Percentiles rank a stretch among this genome's conserved stretches.
phyloP scores from a whole-genome alignment of 2,329 filamentous ascomycete genomes.

The Colletotrichum sp. region DNA sequence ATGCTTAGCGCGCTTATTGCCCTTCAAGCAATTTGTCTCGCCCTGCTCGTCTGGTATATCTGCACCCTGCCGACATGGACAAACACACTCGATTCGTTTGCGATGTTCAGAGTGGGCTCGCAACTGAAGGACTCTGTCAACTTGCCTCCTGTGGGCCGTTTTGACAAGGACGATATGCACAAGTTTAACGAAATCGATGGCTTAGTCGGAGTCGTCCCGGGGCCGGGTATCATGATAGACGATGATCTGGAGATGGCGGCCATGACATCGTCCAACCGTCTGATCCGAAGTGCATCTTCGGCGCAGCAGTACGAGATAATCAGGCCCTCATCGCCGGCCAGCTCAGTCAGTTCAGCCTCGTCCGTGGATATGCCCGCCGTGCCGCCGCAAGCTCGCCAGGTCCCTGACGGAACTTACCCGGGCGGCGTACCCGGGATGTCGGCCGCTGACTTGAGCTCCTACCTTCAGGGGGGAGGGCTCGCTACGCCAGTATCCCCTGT shows the following conservation, averaged over 20 bases:
- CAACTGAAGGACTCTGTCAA: background rate
- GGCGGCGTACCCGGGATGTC: background rate
- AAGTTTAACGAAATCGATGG: slow-evolving; percentile 4
- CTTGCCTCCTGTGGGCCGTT: background rate
- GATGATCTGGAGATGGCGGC: slow-evolving; percentile 9
- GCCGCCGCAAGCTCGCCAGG: background rate
- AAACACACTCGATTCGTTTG: slow-evolving; percentile 13
- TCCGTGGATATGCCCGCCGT: background rate
- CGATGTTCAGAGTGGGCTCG: slow-evolving; percentile 15
- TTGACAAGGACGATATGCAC: background rate
- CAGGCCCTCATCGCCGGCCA: slow-evolving; percentile 2
- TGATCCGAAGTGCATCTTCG: background rate
- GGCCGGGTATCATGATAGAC: background rate
- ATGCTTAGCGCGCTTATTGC: slow-evolving; percentile 9
- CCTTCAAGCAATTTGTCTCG: slow-evolving; percentile 5
- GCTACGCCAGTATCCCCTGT: background rate
- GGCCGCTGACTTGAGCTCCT: slow-evolving; percentile 9
- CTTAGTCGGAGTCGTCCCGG: background rate
- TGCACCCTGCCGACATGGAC: slow-evolving; percentile 21
- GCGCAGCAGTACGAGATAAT: slow-evolving; percentile 6
- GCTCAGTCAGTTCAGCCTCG: background rate
- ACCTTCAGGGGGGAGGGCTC: slow-evolving; percentile 2
- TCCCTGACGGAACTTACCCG: background rate
- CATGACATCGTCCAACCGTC: background rate
- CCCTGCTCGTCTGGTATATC: slow-evolving; percentile 12